Evolutionary conservation across 1,284 basidiomycete species (phyloP), one percentile per base, ranked within the genome.

Genomic region (Sporisorium sorghi): DNA sequence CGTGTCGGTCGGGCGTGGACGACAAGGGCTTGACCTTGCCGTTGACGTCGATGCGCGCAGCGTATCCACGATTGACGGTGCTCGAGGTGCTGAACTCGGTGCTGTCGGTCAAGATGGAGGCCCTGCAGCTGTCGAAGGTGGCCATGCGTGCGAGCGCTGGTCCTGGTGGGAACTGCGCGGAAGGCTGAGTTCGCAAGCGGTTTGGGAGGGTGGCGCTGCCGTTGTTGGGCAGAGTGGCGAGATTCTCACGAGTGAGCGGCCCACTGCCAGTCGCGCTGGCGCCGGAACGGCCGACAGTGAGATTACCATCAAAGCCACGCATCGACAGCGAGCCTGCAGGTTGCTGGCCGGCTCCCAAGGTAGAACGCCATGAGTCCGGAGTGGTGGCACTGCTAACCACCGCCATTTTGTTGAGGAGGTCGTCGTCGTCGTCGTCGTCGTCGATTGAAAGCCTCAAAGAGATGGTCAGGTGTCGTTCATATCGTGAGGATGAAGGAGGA

Each of bases 1-100:
- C 58, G 19, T 61, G 48, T n/a, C 52, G 23, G 5, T 53, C 68
- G 2, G 73, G 73, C 0, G 60, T 50, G 10, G 73, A 71, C 1
- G 57, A 49, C 26, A 75, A 55, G 12, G 73, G 68, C 48, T 68
- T 71, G 54, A 75, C 68, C 35, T 75, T 75, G 39, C 73, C 73
- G 12, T 59, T 55, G 64, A 75, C 67, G 21, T 75, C 73, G 58
- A 75, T 75, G 12, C 73, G 73, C 35, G 73, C 73, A 2, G 73
- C 58, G 39, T 75, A 75, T 28, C 73, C 73, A 2, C 67, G 63
- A 26, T 75, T 75, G 68, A 75, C 52, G 54, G 73, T 71, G 55
- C 73, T 75, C n/a, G 73, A 75, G 3, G 67, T 70, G 64, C 67
- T 71, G 53, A 75, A 75, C 24, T 71, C 67, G 51, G 73, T 64